A percentile compares a stretch with the other conserved stretches of the same genome.
Conservation (phyloP, 306 rosid species). For the Vigna angularis region DNA sequence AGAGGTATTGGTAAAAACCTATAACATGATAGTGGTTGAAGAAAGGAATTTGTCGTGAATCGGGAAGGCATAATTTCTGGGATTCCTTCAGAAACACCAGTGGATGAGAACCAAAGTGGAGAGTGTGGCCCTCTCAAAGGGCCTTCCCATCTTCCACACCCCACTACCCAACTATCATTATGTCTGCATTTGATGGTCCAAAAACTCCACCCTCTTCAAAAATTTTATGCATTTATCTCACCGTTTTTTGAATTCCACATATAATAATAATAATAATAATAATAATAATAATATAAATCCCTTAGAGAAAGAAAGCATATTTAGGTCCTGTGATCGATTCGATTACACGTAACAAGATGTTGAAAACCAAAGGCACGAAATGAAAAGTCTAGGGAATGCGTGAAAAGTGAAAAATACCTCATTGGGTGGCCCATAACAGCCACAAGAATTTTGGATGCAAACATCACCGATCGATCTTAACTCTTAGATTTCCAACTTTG, state of each 20-base stretch:
- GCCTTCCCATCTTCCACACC: slow-evolving; percentile 39
- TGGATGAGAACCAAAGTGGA: slow-evolving; percentile 49
- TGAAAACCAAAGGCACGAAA: slow-evolving; percentile 26
- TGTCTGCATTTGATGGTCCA: slow-evolving; percentile 45
- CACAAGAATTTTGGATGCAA: slow-evolving; percentile 35
- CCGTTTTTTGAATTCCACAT: background rate
- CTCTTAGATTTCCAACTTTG: slow-evolving; percentile 24
- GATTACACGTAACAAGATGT: slow-evolving; percentile 39
- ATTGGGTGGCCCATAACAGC: slow-evolving; percentile 44
- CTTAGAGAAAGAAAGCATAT: slow-evolving; percentile 6
- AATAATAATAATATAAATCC: background rate
- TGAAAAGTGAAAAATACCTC: slow-evolving; percentile 41
- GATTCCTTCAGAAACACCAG: slow-evolving; percentile 48
- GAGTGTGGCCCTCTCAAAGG: slow-evolving; percentile 44
- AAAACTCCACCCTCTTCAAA: slow-evolving; percentile 34
- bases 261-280: background rate
- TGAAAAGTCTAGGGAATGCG: slow-evolving; percentile 43
- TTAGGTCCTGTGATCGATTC: slow-evolving; percentile 37
- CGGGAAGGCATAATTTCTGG: slow-evolving; percentile 47
- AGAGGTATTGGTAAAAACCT: slow-evolving; percentile 11
- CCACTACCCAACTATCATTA: slow-evolving; percentile 48
- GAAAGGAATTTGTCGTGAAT: slow-evolving; percentile 41
- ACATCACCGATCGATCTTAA: background rate
- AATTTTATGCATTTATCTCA: background rate
- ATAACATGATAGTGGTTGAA: background rate